These are phyloP conservation scores for Annulohypoxylon truncatum DNA, from an alignment of 2,329 filamentous ascomycete genomes.

Conservation along the genomic window DNA sequence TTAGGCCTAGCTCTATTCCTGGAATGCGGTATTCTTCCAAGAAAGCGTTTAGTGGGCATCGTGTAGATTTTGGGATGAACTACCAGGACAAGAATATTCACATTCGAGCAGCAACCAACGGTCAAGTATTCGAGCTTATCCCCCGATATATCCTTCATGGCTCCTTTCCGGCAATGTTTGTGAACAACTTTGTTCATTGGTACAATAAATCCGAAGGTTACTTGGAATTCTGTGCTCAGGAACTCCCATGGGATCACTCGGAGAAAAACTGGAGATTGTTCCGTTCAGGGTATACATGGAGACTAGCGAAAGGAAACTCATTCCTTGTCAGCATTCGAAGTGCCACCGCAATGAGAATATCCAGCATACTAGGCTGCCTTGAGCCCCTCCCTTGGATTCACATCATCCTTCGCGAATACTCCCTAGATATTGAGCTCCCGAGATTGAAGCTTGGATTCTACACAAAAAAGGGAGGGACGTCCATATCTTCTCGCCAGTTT, in stretches of 20 bases:
- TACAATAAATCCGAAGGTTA: constrained; percentile 47
- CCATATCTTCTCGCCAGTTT: constrained; percentile 61
- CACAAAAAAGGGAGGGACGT: constrained; percentile 43
- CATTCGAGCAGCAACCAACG: neutral
- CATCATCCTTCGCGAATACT: constrained; percentile 38
- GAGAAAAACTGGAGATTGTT: constrained; percentile 43
- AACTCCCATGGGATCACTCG: constrained; percentile 45
- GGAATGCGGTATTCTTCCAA: constrained; percentile 58
- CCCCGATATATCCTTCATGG: constrained; percentile 47
- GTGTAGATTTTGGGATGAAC: constrained; percentile 52
- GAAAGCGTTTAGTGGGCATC: constrained; percentile 45
- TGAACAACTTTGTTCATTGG: constrained; percentile 61
- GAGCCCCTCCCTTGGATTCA: constrained; percentile 53
- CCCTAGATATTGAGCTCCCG: constrained; percentile 53
- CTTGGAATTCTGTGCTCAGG: constrained; percentile 51
- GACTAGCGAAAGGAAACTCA: constrained; percentile 37
- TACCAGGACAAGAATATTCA: constrained; percentile 42
- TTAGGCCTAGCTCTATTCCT: constrained; percentile 53
- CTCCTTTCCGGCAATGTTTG: constrained; percentile 52
- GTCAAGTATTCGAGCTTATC: constrained; percentile 48
- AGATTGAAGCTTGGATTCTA: constrained; percentile 61
- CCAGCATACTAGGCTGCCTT: constrained; percentile 51
- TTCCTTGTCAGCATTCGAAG: constrained; percentile 53
- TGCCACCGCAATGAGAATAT: constrained; percentile 49
- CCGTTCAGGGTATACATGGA: constrained; percentile 30